Evolutionary conservation across 2,329 filamentous ascomycete genomes (phyloP).

Genomic region (Lachnellula hyalina): DNA sequence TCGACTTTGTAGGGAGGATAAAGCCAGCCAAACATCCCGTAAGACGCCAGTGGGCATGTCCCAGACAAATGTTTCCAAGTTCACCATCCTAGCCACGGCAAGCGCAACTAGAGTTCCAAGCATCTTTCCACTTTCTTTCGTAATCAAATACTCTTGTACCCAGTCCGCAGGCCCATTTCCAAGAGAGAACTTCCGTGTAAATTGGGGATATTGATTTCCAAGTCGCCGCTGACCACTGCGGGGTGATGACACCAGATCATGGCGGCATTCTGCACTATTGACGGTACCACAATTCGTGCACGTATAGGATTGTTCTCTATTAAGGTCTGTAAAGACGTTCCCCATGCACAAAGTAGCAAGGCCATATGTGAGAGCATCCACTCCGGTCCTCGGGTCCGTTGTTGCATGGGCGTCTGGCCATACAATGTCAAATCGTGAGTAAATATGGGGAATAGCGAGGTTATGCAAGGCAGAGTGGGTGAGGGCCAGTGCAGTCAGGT

Average conservation of each 20-base stretch:
- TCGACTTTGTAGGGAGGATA: conserved; percentile 61
- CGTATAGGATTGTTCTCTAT: conserved; percentile 18
- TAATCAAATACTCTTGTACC: conserved; percentile 77
- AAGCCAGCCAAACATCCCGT: conserved; percentile 73
- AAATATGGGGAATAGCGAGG: conserved; percentile 72
- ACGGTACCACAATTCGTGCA: conserved; percentile 31
- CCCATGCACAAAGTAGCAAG: conserved; percentile 75
- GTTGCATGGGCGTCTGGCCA: conserved; percentile 70
- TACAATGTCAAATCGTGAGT: conserved; percentile 81
- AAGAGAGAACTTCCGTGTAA: conserved; percentile 75
- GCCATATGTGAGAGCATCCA: conserved; percentile 79
- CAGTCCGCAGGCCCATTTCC: conserved; percentile 75
- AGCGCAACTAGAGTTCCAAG: conserved; percentile 76
- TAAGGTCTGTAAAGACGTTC: conserved; percentile 45
- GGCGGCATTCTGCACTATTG: conserved; percentile 24
- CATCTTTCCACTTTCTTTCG: conserved; percentile 82
- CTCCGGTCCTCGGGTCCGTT: conserved; percentile 62
- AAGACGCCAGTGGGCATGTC: conserved; percentile 85
- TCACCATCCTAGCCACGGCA: conserved; percentile 75
- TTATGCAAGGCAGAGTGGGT: conserved; percentile 73
- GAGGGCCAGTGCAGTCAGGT: conserved; percentile 70
- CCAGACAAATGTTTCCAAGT: conserved; percentile 78
- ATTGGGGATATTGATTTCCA: conserved; percentile 72
- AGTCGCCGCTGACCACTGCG: conserved; percentile 39
- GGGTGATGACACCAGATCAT: conserved; percentile 15